Evolutionary conservation across 257 asterid species (phyloP).

Genomic region (Verbascum thapsus): DNA sequence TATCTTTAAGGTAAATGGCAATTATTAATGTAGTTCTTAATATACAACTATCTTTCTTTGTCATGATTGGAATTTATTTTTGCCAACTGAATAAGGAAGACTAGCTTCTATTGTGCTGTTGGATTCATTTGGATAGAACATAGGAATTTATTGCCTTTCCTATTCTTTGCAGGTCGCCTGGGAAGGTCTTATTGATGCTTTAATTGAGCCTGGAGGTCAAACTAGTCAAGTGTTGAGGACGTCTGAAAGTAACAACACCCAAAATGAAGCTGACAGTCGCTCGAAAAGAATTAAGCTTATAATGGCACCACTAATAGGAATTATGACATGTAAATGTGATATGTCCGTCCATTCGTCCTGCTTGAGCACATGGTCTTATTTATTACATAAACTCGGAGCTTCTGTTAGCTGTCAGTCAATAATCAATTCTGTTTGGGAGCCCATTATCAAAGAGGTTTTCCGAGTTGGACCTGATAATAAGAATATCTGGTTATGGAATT

Average conservation of each 20-base stretch:
- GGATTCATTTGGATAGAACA: conserved; percentile 2
- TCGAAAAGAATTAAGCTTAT: conserved; percentile 63
- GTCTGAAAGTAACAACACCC: conserved; percentile 34
- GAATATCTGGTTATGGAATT: conserved; percentile 58
- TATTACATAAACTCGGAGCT: conserved; percentile 68
- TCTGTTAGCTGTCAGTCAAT: conserved; percentile 47
- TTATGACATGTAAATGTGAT: conserved; percentile 71
- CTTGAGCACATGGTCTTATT: conserved; percentile 84
- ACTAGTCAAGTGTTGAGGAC: conserved; percentile 32
- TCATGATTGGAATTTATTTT: background rate
- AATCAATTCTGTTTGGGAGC: conserved; percentile 64
- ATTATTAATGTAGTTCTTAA: conserved; percentile 3
- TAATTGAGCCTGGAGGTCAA: conserved; percentile 48
- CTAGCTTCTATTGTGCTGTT: conserved; percentile 2
- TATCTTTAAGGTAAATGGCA: background rate
- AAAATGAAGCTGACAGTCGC: conserved; percentile 38
- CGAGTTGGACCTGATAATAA: conserved; percentile 53
- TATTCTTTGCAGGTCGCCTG: conserved; percentile 66
- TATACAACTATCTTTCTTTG: background rate
- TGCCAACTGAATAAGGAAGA: conserved; percentile 5
- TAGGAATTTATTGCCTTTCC: conserved; percentile 21
- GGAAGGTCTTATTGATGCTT: conserved; percentile 79
- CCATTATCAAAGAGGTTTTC: conserved; percentile 60
- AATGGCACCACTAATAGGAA: conserved; percentile 69
- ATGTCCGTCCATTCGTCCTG: conserved; percentile 66